These are phyloP conservation scores for Obelidium mucronatum DNA, from an alignment of 192 early-diverging fungal species.

Conservation along the genomic window DNA sequence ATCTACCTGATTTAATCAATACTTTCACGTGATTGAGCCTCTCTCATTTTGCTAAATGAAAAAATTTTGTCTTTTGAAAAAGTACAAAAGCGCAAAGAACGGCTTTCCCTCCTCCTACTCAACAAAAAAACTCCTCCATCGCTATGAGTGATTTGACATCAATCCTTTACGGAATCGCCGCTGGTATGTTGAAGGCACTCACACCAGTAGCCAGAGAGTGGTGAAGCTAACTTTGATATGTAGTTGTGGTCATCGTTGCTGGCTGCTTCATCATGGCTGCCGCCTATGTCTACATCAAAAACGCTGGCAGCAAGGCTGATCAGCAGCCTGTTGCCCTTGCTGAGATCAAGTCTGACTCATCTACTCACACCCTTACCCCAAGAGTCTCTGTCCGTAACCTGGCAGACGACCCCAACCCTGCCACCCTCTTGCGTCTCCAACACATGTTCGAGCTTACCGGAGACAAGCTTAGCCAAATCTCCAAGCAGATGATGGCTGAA, in stretches of 20 bases:
- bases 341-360: neutral
- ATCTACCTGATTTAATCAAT: too few species aligned
- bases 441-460: constrained; percentile 46
- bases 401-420: constrained; percentile 26
- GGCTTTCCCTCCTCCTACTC: too few species aligned
- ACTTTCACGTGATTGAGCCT: too few species aligned
- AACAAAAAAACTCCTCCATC: too few species aligned
- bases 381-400: neutral
- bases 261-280: neutral
- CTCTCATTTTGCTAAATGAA: too few species aligned
- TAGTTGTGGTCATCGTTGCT: neutral
- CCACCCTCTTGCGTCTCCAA: constrained; percentile 43
- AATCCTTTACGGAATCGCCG: neutral
- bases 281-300: constrained; percentile 19
- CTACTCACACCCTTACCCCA: neutral
- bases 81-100: too few species aligned
- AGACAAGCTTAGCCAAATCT: constrained; percentile 49
- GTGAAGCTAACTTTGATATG: too few species aligned
- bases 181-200: too few species aligned
- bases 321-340: neutral
- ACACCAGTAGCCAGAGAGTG: too few species aligned
- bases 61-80: too few species aligned
- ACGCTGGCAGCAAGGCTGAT: neutral
- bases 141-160: too few species aligned
- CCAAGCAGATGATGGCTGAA: constrained; percentile 55